Base-by-base conservation (phyloP, 1,284 basidiomycete genomes). In the Anthracocystis panici-leucophaei region DNA sequence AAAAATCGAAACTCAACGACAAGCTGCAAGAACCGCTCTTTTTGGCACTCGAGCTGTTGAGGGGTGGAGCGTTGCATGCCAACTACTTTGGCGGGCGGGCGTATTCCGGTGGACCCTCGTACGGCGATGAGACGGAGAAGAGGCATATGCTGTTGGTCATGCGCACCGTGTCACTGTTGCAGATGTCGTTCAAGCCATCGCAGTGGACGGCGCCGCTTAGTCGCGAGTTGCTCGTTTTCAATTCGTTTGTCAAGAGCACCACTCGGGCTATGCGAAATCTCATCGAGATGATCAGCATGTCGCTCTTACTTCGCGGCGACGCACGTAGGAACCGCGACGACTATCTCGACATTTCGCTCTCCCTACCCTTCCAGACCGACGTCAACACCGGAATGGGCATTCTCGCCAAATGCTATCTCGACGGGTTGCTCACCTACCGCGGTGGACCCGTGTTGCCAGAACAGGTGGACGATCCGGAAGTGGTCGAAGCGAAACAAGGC, bases 311-410 rank as follows among this genome's bases (percentile, higher is more conserved):
- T 23, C 91, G 93, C 29, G 91, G 91, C 31, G 95, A 97, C 81
- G 94, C 93, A 21, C 90, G 92, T 49, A 89, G 93, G 51, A 89
- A 90, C 51, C 89, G 96, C 69, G 95, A 98, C 77, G 97, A 99
- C 84, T 89, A 93, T 76, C 88, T 97, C 75, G 97, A 98, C 85
- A 92, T 99, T 75, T 91, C 93, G 71, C 89, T 97, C 41, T 78
- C 65, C 41, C 67, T 85, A 29, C 81, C 83, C 6, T 97, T 99
- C 90, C 95, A 97, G 85, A 89, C 89, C 53, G 97, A 99, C 81
- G 93, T 94, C 73, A 98, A 97, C 88, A 99, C 97, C 0, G 96
- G 96, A 11, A 97, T 97, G 87, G 96, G 96, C 2, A 93, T 99
- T 74, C 89, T 99, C 6, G 93, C 93, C 45, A 99, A 99, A 88